These are phyloP conservation scores for Beauveria australis DNA, from an alignment of 2,329 filamentous ascomycete genomes.

Conservation along the genomic window DNA sequence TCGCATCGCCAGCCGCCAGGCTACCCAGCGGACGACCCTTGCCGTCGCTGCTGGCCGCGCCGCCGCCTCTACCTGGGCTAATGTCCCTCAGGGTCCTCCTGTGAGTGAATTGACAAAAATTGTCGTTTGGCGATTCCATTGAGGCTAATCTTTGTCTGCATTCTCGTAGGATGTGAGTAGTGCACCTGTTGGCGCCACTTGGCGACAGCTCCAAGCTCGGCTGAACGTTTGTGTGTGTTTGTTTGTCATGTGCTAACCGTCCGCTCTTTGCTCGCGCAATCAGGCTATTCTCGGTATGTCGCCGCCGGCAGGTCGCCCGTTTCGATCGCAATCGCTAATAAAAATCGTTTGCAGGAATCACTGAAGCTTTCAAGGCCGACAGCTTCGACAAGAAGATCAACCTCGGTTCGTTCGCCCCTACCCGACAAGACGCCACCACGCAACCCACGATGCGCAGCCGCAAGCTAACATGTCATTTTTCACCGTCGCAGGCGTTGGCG, in stretches of 20 bases:
- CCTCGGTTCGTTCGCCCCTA: slow-evolving; percentile 53
- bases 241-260: slow-evolving; percentile 9
- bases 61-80: slow-evolving; percentile 76
- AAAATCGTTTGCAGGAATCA: slow-evolving; percentile 55
- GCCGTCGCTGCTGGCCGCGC: slow-evolving; percentile 39
- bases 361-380: slow-evolving; percentile 98
- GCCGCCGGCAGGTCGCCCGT: neutral
- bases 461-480: neutral
- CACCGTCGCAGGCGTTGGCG: slow-evolving; percentile 65
- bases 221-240: slow-evolving; percentile 15
- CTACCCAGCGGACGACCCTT: slow-evolving; percentile 32
- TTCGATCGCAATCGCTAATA: slow-evolving; percentile 17
- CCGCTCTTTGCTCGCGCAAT: neutral
- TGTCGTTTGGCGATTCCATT: neutral
- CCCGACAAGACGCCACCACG: slow-evolving; percentile 6
- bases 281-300: slow-evolving; percentile 71
- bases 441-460: slow-evolving; percentile 1
- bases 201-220: slow-evolving; percentile 16
- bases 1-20: slow-evolving; percentile 44
- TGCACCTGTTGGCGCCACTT: neutral
- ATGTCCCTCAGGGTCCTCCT: slow-evolving; percentile 88
- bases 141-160: slow-evolving; percentile 13
- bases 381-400: slow-evolving; percentile 94
- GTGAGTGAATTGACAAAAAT: slow-evolving; percentile 43
- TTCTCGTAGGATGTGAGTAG: slow-evolving; percentile 30